Evolutionary conservation across 176 grass and related monocot genomes (phyloP).

Genomic region (Rhynchospora breviuscula): DNA sequence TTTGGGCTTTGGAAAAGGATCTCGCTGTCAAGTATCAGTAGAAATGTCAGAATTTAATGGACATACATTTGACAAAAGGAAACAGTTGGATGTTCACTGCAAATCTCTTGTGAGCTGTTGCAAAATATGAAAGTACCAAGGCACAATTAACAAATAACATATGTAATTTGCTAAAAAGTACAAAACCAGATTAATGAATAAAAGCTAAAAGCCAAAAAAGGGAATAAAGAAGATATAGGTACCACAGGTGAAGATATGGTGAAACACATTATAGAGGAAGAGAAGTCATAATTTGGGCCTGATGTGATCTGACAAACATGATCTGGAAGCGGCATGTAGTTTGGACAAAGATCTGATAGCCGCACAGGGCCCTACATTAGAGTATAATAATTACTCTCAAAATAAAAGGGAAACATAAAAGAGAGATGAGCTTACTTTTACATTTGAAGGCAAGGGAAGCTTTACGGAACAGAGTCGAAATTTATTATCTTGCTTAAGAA

Average conservation of each 20-base stretch:
- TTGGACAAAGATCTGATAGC: conserved; percentile 56
- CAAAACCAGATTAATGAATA: conserved; percentile 15
- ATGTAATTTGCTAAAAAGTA: background rate
- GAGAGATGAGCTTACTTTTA: conserved; percentile 40
- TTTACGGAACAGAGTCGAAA: conserved; percentile 63
- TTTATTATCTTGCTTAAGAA: conserved; percentile 58
- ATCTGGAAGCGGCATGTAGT: conserved; percentile 65
- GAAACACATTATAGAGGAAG: conserved; percentile 82
- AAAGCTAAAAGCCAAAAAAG: background rate
- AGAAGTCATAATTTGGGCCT: conserved; percentile 85
- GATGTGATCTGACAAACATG: conserved; percentile 83
- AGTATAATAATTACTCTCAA: conserved; percentile 9
- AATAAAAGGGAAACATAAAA: conserved; percentile 22
- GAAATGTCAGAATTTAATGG: too few relatives aligned
- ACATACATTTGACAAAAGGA: background rate
- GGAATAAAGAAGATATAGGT: conserved; percentile 19
- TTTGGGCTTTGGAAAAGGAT: too few relatives aligned
- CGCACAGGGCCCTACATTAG: conserved; percentile 45
- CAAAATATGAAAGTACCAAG: background rate
- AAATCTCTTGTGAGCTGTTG: background rate
- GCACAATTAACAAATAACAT: background rate
- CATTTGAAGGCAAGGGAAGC: conserved; percentile 48
- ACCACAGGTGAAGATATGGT: conserved; percentile 94
- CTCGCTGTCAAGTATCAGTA: too few relatives aligned
- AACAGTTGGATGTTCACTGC: background rate